These are phyloP conservation scores for Trypanosoma cruzi DNA, from an alignment of 208 protist species.

Conservation along the genomic window DNA sequence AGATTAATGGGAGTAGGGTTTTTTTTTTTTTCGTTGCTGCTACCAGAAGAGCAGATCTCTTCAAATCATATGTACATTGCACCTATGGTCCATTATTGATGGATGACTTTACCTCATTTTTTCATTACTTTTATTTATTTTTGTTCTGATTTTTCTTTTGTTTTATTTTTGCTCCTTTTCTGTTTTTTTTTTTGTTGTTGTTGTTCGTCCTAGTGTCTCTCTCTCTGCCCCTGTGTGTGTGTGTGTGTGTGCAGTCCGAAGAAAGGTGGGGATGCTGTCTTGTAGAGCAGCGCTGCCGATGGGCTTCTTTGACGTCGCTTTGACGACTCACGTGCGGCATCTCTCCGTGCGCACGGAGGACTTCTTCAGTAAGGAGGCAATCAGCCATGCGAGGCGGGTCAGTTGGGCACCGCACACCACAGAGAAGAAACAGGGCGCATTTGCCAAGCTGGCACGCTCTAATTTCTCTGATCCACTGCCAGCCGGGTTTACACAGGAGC, in stretches of 20 bases:
- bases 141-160: neutral
- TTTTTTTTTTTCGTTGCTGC: neutral
- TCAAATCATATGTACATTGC: neutral
- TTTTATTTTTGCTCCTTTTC: neutral
- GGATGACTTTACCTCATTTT: neutral
- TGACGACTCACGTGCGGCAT: slow-evolving; percentile 16
- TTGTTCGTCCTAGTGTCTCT: neutral
- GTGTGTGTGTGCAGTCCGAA: slow-evolving; percentile 5
- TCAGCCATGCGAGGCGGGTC: slow-evolving; percentile 88
- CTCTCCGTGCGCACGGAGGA: slow-evolving; percentile 88
- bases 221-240: slow-evolving; percentile 13
- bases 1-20: neutral
- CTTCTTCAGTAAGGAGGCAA: slow-evolving; percentile 90
- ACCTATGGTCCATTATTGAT: neutral
- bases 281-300: neutral
- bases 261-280: neutral
- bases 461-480: slow-evolving; percentile 87
- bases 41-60: neutral
- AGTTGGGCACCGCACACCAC: slow-evolving; percentile 92
- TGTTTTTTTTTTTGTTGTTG: neutral
- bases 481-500: slow-evolving; percentile 70
- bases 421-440: slow-evolving; percentile 87
- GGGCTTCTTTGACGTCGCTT: neutral
- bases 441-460: slow-evolving; percentile 87
- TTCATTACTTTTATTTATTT: neutral